Conservation (phyloP, 202 grass and related monocot genomes). For the Hordeum pubiflorum region DNA sequence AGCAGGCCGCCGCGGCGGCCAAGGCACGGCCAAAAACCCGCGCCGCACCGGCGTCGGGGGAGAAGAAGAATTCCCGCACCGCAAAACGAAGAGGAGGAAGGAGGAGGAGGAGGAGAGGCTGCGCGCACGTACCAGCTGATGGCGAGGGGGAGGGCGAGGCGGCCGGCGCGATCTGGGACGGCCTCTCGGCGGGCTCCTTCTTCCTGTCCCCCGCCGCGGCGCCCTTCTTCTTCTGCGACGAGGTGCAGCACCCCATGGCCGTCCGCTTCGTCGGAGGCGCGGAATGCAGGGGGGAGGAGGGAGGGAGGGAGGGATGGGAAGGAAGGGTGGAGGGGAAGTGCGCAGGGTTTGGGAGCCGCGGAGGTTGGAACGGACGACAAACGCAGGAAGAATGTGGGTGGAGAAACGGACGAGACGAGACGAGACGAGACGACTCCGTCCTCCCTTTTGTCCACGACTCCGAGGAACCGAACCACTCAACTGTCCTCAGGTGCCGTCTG, state of each 20-base stretch:
- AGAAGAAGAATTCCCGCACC: background rate
- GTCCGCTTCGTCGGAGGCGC: background rate
- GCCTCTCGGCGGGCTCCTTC: background rate
- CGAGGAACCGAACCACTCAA: background rate
- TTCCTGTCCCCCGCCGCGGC: background rate
- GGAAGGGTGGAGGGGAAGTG: background rate
- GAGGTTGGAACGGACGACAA: conserved; percentile 4
- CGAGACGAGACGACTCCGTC: background rate
- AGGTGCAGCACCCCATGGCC: conserved; percentile 38
- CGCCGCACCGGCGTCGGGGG: background rate
- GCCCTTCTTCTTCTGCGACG: conserved; percentile 12
- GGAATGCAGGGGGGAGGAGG: background rate
- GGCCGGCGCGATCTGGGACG: conserved; percentile 11
- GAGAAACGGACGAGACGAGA: no score
- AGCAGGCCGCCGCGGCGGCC: background rate
- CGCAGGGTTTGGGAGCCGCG: background rate
- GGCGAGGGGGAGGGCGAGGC: background rate
- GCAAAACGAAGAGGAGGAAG: background rate
- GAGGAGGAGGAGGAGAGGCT: background rate
- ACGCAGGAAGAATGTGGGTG: background rate
- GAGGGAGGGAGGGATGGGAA: background rate
- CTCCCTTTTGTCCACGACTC: background rate
- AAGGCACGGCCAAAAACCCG: background rate
- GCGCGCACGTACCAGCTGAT: background rate
- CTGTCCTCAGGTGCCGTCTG: background rate